Base-by-base conservation (phyloP, 179 eudicot species). In the Corrigiola litoralis region DNA sequence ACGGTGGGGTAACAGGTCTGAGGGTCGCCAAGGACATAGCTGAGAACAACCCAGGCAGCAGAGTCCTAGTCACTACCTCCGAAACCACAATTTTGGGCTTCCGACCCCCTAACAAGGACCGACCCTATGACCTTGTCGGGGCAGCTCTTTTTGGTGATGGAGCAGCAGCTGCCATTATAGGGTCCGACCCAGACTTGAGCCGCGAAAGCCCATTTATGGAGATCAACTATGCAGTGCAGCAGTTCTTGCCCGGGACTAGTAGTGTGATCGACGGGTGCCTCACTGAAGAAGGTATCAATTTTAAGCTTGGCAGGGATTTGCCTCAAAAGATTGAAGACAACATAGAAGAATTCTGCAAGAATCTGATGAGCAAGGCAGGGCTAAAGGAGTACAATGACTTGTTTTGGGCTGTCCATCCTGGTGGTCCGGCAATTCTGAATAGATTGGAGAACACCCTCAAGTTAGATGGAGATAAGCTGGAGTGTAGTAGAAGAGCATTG, bases 351-450 rank as follows among this genome's bases (percentile, higher is more conserved):
- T 92, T 89, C 21, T 91, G 96, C 74, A 86, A 65, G 72, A 87
- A 84, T 17, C 74, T 91, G 1, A 89, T 91, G 89, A 71, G 20
- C 0, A 85, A 82, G 33, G 75, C 50, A 0, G 79, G 81, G 0
- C 17, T 77, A 25, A 38, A 52, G 18, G 80, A 79, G 1, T 91
- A 66, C 31, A 91, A 91, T 41, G 91, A 86, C 16, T 5, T 91
- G 68, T 91, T 91, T 36, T 91, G 96, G 96, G 96, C 96, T 0
- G 97, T 89, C 24, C 97, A 89, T 49, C 97, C 97, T 0, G 97
- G 97, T 0, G 96, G 97, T 11, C 97, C 96, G n/a, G 97, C 97
- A 2, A 91, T 91, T 10, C 78, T 89, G 64, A 91, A 89, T 69
- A 73, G 75, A 38, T 40, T 89, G 50, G 91, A 89, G 76, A 76